These are phyloP conservation scores for Stenogyne calaminthoides DNA, from an alignment of 305 asterid species.

Conservation along the genomic window DNA sequence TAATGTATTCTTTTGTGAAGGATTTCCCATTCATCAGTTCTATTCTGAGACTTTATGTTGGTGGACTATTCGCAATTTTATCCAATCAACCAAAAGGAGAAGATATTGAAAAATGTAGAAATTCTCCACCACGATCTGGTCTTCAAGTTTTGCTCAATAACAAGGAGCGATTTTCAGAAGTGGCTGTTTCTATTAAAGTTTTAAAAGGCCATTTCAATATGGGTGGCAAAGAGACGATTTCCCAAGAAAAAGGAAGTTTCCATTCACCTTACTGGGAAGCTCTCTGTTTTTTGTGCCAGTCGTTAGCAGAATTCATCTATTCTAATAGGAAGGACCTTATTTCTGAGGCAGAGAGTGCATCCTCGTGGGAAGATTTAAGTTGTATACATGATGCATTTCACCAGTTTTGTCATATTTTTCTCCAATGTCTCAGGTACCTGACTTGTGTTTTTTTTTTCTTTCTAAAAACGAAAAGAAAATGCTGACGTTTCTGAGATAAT, in stretches of 20 bases:
- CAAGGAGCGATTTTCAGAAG: constrained; percentile 47
- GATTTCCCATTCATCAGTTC: constrained; percentile 53
- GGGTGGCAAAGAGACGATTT: constrained; percentile 41
- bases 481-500: constrained; percentile 25
- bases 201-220: constrained; percentile 42
- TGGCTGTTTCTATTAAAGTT: constrained; percentile 51
- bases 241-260: constrained; percentile 35
- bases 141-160: constrained; percentile 42
- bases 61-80: constrained; percentile 58
- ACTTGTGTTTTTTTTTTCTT: not conserved
- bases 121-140: constrained; percentile 37
- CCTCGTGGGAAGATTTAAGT: constrained; percentile 43
- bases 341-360: constrained; percentile 46
- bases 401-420: constrained; percentile 49
- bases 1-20: constrained; percentile 46
- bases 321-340: constrained; percentile 55
- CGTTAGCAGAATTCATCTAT: constrained; percentile 69
- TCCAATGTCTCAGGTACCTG: constrained; percentile 55
- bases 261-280: constrained; percentile 60
- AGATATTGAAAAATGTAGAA: constrained; percentile 30
- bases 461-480: not conserved
- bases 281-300: constrained; percentile 71
- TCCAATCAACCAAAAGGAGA: constrained; percentile 40
- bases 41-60: constrained; percentile 60
- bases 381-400: constrained; percentile 53